Base-by-base conservation (phyloP, 2,329 filamentous ascomycete species). In the Lasiodiplodia sp. region DNA sequence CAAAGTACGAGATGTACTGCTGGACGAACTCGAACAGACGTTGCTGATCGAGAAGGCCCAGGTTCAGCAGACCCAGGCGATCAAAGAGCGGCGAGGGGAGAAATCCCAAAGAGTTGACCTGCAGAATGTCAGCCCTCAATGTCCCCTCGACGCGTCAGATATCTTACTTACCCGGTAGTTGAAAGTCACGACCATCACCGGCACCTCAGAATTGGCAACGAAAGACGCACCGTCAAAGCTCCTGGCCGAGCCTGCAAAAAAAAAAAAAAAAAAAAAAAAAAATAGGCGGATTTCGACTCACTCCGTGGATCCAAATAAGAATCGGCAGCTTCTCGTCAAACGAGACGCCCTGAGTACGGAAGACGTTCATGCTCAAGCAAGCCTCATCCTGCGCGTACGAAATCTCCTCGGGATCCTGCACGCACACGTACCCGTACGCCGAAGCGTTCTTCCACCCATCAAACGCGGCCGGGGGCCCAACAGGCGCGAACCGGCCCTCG, bases 21-120 rank as follows among this genome's bases (percentile, higher is more conserved):
- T 82, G 75, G 0, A 83, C 79, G 84, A 84, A 86, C 71, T 84
- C 77, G 37, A 84, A 73, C 0, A 83, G 83, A 4, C 81, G 72
- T 3, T 82, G 76, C 69, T 86, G 84, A 69, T 86, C 85, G 21
- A 56, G 49, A 8, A 80, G 56, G 0, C 76, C 77, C 1, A 80
- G 69, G 52, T 80, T 80, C 69, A 80, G 58, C 25, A 78, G 69
- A 8, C 72, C 76, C 49, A 77, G 37, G 16, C 58, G 55, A 73
- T 21, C 78, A 73, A 79, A 78, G 21, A 79, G 72, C 56, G 74
- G 73, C 49, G 73, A 74, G 6, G 78, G 78, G 10, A 80, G 68
- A 47, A 71, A 78, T 11, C 77, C 78, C 7, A 80, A 68, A 14
- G 77, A 76, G 37, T 66, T 66, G 63, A 66, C 23, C 63, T 66